phyloP scores from a whole-genome alignment of 441 rosid genomes.

The Erodium texanum region DNA sequence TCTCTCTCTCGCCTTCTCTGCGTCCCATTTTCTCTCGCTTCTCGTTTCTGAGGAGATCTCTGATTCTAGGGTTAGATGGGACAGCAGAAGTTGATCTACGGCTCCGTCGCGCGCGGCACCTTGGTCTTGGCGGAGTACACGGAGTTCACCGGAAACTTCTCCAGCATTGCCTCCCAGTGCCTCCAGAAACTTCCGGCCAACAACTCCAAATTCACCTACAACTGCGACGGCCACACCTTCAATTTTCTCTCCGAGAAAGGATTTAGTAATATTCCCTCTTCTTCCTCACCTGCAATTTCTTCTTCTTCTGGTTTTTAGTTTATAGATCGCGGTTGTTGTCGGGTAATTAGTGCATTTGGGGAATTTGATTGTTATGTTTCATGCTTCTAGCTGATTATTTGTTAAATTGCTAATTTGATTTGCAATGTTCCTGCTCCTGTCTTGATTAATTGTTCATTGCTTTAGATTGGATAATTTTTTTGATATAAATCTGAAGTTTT shows the following conservation, averaged over 20 bases:
- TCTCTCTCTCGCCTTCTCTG: slow-evolving; percentile 6
- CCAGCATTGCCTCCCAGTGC: slow-evolving; percentile 58
- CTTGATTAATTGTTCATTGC: not conserved
- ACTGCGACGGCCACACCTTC: slow-evolving; percentile 78
- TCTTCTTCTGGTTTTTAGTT: not conserved
- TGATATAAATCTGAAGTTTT: no score
- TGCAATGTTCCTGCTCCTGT: not conserved
- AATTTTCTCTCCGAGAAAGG: slow-evolving; percentile 66
- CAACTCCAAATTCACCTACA: slow-evolving; percentile 66
- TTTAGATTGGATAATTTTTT: not conserved
- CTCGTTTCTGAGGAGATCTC: not conserved
- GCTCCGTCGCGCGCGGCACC: slow-evolving; percentile 64
- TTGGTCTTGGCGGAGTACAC: slow-evolving; percentile 61
- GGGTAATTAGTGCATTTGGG: not conserved
- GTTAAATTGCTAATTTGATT: not conserved
- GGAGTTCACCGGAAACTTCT: slow-evolving; percentile 65
- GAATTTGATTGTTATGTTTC: not conserved
- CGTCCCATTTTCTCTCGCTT: not conserved
- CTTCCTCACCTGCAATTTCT: not conserved
- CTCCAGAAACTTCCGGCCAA: slow-evolving; percentile 66
- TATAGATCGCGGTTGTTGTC: no score
- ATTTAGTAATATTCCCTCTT: no score
- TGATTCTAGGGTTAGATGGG: slow-evolving; percentile 34
- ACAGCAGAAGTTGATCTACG: slow-evolving; percentile 70
- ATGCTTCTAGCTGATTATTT: not conserved